Conservation (phyloP, 2,329 filamentous ascomycete species). For the Trichoderma afroharzianum region DNA sequence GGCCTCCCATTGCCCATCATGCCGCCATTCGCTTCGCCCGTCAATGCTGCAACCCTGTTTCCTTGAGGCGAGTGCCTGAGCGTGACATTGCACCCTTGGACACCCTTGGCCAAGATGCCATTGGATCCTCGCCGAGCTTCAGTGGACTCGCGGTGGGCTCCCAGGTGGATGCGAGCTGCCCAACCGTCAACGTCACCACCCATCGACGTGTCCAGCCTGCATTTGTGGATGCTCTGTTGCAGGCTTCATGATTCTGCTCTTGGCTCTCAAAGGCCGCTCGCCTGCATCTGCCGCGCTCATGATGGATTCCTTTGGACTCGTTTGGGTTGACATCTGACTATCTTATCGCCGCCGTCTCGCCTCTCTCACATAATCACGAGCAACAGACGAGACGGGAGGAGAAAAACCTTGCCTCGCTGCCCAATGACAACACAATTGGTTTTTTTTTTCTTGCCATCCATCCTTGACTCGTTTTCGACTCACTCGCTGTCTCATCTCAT, state of each 20-base stretch:
- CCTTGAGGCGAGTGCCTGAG: background rate
- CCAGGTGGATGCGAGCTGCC: conserved; percentile 1
- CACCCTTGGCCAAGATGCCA: background rate
- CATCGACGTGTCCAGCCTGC: conserved; percentile 16
- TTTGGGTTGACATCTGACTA: conserved; percentile 7
- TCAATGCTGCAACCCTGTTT: conserved; percentile 3
- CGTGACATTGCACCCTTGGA: background rate
- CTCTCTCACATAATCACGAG: conserved; percentile 11
- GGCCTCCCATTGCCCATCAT: background rate
- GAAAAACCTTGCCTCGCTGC: conserved; percentile 7
- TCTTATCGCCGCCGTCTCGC: conserved; percentile 10
- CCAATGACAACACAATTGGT: conserved; percentile 10
- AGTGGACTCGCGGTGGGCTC: too few species aligned
- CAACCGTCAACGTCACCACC: conserved; percentile 13
- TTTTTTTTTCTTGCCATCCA: background rate
- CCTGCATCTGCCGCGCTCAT: background rate
- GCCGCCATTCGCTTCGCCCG: background rate
- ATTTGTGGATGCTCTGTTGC: conserved; percentile 7
- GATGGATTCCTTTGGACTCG: background rate
- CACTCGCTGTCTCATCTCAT: background rate
- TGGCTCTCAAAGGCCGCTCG: background rate
- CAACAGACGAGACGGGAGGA: background rate
- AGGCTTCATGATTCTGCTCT: conserved; percentile 3
- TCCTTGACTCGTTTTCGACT: conserved; percentile 7
- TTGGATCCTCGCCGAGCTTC: background rate